These are phyloP conservation scores for Chalara sp. DNA, from an alignment of 2,329 filamentous ascomycete genomes.

Conservation along the genomic window DNA sequence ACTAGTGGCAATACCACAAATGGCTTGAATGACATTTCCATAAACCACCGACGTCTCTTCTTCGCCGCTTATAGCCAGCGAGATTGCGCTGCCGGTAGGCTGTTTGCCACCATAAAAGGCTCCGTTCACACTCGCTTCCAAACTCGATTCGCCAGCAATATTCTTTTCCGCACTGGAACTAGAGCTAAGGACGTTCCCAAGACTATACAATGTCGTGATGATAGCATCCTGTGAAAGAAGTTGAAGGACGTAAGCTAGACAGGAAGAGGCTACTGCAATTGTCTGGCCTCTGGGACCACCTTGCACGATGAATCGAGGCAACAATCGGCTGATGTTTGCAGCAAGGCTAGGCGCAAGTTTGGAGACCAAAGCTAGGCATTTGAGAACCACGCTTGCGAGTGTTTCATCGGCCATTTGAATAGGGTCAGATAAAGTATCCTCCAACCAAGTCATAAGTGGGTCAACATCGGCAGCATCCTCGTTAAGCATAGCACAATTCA, in stretches of 20 bases:
- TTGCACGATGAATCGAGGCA: conserved; percentile 86
- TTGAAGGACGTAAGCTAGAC: conserved; percentile 73
- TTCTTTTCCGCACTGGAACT: conserved; percentile 45
- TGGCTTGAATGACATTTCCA: conserved; percentile 86
- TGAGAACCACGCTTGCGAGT: conserved; percentile 72
- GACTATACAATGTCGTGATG: conserved; percentile 89
- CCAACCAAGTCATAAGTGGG: conserved; percentile 75
- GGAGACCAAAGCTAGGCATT: conserved; percentile 75
- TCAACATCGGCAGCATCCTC: conserved; percentile 77
- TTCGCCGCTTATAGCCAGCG: conserved; percentile 65
- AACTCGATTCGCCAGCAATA: conserved; percentile 33
- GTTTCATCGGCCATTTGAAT: conserved; percentile 75
- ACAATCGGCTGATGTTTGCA: conserved; percentile 66
- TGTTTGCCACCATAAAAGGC: conserved; percentile 47
- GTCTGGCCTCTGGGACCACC: conserved; percentile 63
- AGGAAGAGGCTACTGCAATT: conserved; percentile 73
- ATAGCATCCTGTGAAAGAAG: conserved; percentile 84
- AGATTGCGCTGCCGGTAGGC: conserved; percentile 70
- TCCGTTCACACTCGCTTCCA: conserved; percentile 41
- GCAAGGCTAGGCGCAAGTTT: conserved; percentile 67
- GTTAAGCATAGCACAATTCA: conserved; percentile 79
- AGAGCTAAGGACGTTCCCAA: conserved; percentile 91
- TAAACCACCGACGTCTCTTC: conserved; percentile 75
- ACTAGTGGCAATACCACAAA: conserved; percentile 79
- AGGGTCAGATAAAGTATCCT: conserved; percentile 71